These are phyloP conservation scores for Bremia lactucae DNA, from an alignment of 352 stramenopile genomes.

Conservation along the genomic window DNA sequence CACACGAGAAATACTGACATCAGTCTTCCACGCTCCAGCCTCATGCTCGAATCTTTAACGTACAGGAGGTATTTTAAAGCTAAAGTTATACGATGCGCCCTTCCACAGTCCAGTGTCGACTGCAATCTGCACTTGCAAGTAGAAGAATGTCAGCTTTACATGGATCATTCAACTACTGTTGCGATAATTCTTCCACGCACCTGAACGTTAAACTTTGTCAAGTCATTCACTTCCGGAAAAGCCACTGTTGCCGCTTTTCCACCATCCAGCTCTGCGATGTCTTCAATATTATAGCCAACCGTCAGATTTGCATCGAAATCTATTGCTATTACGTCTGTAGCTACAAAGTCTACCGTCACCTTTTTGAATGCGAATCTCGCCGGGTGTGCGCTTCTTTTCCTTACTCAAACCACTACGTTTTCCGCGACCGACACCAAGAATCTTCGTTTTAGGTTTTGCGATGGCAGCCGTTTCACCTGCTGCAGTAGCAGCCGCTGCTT, in stretches of 20 bases:
- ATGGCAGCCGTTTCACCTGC: conserved; percentile 9
- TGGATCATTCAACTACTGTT: background rate
- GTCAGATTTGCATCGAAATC: too few species aligned
- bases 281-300: conserved; percentile 18
- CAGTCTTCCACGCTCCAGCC: background rate
- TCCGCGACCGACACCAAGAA: conserved; percentile 70
- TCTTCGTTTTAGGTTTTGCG: conserved; percentile 70
- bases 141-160: background rate
- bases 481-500: conserved; percentile 18
- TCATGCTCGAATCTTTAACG: conserved; percentile 3
- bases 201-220: conserved; percentile 89
- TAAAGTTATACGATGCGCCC: conserved; percentile 94
- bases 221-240: conserved; percentile 96
- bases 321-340: too few species aligned
- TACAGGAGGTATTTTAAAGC: conserved; percentile 94
- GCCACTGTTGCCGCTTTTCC: conserved; percentile 91
- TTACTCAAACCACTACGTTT: conserved; percentile 58
- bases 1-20: conserved; percentile 3
- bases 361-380: conserved; percentile 98
- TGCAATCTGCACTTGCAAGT: conserved; percentile 56
- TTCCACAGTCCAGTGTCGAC: conserved; percentile 96
- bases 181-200: conserved; percentile 15
- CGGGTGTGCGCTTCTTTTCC: conserved; percentile 90
- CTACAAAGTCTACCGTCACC: too few species aligned
- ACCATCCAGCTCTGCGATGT: conserved; percentile 97